phyloP scores from a whole-genome alignment of 805 yeast genomes.

The Schizosaccharomyces pombe region DNA sequence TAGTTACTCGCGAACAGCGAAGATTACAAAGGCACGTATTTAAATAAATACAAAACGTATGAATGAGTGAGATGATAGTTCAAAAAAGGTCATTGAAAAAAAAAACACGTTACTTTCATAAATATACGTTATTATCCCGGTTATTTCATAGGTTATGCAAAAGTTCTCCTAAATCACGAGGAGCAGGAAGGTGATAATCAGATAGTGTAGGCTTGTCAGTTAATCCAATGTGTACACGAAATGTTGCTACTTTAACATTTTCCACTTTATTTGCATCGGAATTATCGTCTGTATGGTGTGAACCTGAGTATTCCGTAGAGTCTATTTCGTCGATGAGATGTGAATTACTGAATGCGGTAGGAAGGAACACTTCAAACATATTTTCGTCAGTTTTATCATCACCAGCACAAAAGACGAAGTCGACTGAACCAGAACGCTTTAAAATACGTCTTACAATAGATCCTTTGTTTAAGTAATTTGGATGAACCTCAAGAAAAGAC shows the following conservation, averaged over 20 bases:
- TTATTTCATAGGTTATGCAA: neutral
- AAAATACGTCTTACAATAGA: constrained; percentile 73
- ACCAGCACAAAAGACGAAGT: constrained; percentile 73
- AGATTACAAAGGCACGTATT: too few relatives aligned
- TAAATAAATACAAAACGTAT: too few relatives aligned
- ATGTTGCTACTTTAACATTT: neutral
- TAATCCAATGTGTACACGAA: neutral
- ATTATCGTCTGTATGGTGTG: neutral
- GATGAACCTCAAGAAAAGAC: constrained; percentile 94
- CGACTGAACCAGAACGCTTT: constrained; percentile 29
- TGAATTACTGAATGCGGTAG: neutral
- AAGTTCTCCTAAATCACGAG: neutral
- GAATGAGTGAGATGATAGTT: too few relatives aligned
- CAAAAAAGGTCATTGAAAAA: too few relatives aligned
- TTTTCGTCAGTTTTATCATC: constrained; percentile 96
- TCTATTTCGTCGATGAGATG: neutral
- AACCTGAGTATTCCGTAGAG: neutral
- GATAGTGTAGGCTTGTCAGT: neutral
- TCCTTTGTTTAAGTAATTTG: constrained; percentile 83
- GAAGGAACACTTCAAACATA: constrained; percentile 58
- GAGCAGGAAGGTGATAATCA: neutral
- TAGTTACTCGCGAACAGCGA: too few relatives aligned
- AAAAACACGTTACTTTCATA: neutral
- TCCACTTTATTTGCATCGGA: neutral
- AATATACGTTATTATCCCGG: neutral